phyloP scores from a whole-genome alignment of 2,329 filamentous ascomycete species.

The Arthrobotrys iridis region DNA sequence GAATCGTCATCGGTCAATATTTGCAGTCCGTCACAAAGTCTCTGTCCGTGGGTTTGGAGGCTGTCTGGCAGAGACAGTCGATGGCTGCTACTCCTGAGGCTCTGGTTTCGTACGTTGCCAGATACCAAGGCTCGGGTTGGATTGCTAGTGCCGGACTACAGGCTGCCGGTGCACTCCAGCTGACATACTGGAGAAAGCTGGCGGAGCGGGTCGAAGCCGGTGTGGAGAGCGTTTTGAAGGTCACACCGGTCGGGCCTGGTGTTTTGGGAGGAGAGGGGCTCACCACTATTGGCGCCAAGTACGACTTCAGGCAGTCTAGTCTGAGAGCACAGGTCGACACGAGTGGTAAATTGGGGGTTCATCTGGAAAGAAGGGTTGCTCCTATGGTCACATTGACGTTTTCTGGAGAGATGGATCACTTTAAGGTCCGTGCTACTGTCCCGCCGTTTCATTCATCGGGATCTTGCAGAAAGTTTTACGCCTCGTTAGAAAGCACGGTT shows the following conservation, averaged over 20 bases:
- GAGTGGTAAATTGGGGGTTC: conserved; percentile 88
- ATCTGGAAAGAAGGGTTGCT: conserved; percentile 94
- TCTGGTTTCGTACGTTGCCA: conserved; percentile 85
- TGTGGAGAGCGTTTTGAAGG: conserved; percentile 90
- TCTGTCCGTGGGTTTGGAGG: conserved; percentile 87
- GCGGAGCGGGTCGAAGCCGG: conserved; percentile 97
- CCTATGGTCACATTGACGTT: conserved; percentile 93
- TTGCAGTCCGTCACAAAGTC: conserved; percentile 89
- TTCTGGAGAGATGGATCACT: conserved; percentile 94
- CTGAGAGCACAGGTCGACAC: conserved; percentile 97
- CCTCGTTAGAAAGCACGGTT: conserved; percentile 23
- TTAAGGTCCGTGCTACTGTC: conserved; percentile 74
- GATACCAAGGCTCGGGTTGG: conserved; percentile 93
- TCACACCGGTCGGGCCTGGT: conserved; percentile 81
- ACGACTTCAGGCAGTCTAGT: conserved; percentile 94
- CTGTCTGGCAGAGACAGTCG: conserved; percentile 89
- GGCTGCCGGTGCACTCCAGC: conserved; percentile 85
- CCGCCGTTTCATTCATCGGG: conserved; percentile 31
- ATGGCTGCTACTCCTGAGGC: conserved; percentile 89
- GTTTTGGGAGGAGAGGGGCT: conserved; percentile 80
- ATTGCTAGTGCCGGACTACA: conserved; percentile 89
- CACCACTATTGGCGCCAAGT: conserved; percentile 93
- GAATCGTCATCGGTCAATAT: conserved; percentile 95
- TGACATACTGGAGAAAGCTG: conserved; percentile 91
- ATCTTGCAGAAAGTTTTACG: conserved; percentile 12